These are phyloP conservation scores for Epicoccum sorghinum DNA, from an alignment of 2,329 filamentous ascomycete genomes.

Conservation along the genomic window DNA sequence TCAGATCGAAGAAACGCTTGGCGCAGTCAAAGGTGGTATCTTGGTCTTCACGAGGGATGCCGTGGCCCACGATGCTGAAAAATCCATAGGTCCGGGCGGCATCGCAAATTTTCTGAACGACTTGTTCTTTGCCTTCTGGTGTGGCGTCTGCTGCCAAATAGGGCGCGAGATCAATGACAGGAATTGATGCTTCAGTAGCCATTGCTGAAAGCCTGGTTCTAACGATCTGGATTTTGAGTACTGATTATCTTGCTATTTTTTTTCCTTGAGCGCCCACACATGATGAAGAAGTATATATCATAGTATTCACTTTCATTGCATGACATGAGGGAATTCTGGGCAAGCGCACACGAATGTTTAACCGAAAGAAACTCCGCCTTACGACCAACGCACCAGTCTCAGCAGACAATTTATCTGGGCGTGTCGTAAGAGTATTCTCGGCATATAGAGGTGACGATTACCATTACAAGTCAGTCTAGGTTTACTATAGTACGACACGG, in stretches of 20 bases:
- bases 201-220: neutral
- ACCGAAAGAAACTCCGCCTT: neutral
- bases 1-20: conserved; percentile 15
- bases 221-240: neutral
- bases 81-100: conserved; percentile 21
- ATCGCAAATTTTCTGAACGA: conserved; percentile 16
- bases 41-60: conserved; percentile 16
- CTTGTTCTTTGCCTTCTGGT: neutral
- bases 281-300: neutral
- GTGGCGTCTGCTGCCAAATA: neutral
- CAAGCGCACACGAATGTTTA: neutral
- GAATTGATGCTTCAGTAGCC: neutral
- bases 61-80: conserved; percentile 22
- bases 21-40: conserved; percentile 5
- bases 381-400: neutral
- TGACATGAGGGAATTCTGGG: neutral
- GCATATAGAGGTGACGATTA: neutral
- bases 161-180: neutral
- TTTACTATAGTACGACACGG: neutral
- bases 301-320: neutral
- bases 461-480: neutral
- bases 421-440: too few species aligned
- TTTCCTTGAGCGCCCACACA: neutral
- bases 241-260: neutral
- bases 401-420: too few species aligned